Evolutionary conservation across 1,139 yeast genomes (phyloP), one percentile per base, ranked within the genome.

Genomic region (Spathaspora sp.): DNA sequence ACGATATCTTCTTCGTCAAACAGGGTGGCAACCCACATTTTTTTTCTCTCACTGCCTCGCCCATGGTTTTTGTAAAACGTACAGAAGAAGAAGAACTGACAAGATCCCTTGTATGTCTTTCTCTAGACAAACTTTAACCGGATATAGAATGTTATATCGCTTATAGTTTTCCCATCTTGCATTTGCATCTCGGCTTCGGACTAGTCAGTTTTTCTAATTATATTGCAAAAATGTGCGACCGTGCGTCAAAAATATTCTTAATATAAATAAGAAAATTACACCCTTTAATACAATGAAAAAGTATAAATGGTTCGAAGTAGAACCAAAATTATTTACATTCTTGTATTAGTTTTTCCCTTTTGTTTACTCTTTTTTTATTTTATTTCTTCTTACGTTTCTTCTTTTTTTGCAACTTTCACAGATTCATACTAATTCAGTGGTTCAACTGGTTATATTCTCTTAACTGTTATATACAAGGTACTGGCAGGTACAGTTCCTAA

Each of bases 181-280:
- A 13, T 31, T n/a, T 9, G 17, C 18, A 31, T 13, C 16, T 31
- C 36, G 36, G 9, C 9, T 2, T 13, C 36, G 18, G 36, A 31
- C 36, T 31, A 13, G n/a, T n/a, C n/a, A n/a, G n/a, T n/a, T n/a
- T n/a, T n/a, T n/a, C 18, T 9, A 11, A 6, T 26, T 29, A n/a
- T 29, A 29, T 29, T 29, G 34, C 34, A 29, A 29, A 29, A 29
- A n/a, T n/a, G n/a, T 29, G 18, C 36, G 36, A 31, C 36, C 18
- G 36, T 29, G 36, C 9, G 18, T 31, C n/a, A 31, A 31, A 31
- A 31, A 31, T n/a, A n/a, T 9, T 9, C 7, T 10, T 27, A 18
- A 31, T 31, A 31, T 29, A 13, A 29, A 4, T 20, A 20, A 27
- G 11, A 11, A n/a, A 10, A n/a, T n/a, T n/a, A n/a, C n/a, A 2